phyloP scores from a whole-genome alignment of 345 rosid species.

The Cochlearia excelsa region DNA sequence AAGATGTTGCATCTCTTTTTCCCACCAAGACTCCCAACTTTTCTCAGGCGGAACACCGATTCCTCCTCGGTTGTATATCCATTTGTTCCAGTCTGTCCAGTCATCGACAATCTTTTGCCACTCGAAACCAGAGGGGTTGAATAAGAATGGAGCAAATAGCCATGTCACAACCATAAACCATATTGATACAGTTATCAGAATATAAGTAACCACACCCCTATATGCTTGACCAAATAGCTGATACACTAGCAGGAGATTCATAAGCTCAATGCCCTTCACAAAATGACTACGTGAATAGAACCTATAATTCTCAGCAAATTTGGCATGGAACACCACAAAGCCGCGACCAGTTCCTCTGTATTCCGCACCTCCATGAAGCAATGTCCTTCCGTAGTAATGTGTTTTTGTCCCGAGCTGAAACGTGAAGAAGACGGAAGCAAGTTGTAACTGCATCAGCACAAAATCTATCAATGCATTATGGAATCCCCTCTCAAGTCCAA shows the following conservation, averaged over 20 bases:
- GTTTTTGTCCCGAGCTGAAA: constrained; percentile 67
- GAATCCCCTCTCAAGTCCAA: constrained; percentile 69
- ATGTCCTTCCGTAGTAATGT: constrained; percentile 64
- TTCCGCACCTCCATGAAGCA: constrained; percentile 83
- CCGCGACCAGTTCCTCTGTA: constrained; percentile 92
- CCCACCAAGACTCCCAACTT: constrained; percentile 86
- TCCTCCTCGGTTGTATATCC: constrained; percentile 58
- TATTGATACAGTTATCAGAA: constrained; percentile 52
- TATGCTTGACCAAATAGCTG: constrained; percentile 48
- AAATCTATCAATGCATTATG: constrained; percentile 58
- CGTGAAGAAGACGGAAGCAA: constrained; percentile 65
- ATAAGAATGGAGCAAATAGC: constrained; percentile 67
- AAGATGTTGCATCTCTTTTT: constrained; percentile 56
- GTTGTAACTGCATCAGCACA: constrained; percentile 64
- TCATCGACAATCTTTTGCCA: constrained; percentile 73
- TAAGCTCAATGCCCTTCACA: constrained; percentile 59
- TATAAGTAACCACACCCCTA: constrained; percentile 43
- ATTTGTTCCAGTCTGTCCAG: constrained; percentile 71
- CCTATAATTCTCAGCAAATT: constrained; percentile 74
- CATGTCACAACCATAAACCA: constrained; percentile 68
- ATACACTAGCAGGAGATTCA: constrained; percentile 59
- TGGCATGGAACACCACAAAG: constrained; percentile 83
- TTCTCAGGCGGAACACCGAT: constrained; percentile 59
- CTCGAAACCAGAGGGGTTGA: constrained; percentile 69
- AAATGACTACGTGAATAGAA: constrained; percentile 69